Percentiles rank a stretch among this genome's conserved stretches.
Conservation (phyloP, 495 filamentous ascomycete species). For the Penicillium fimorum region DNA sequence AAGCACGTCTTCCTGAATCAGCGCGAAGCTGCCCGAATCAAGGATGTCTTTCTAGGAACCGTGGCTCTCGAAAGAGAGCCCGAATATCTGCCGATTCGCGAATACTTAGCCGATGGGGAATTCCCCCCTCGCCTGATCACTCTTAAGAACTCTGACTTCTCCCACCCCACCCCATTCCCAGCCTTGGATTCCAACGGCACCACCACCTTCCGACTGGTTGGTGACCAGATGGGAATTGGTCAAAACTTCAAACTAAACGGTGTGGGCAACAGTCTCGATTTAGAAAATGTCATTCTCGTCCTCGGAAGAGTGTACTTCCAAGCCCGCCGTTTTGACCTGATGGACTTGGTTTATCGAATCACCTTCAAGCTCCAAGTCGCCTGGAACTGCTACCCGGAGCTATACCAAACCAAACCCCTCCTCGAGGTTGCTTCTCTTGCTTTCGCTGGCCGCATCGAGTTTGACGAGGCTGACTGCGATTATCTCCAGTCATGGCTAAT, state of each 20-base stretch:
- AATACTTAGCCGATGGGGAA: background rate
- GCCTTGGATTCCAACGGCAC: background rate
- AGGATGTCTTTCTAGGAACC: background rate
- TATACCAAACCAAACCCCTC: conserved; percentile 11
- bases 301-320: conserved; percentile 17
- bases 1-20: background rate
- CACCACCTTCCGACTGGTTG: background rate
- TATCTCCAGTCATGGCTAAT: conserved; percentile 21
- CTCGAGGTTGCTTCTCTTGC: conserved; percentile 6
- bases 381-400: conserved; percentile 26
- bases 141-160: background rate
- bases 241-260: conserved; percentile 6
- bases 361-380: conserved; percentile 21
- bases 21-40: background rate
- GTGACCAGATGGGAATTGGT: conserved; percentile 1
- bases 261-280: background rate
- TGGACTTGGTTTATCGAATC: conserved; percentile 10
- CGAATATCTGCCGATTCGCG: conserved; percentile 3
- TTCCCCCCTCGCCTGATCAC: conserved; percentile 11
- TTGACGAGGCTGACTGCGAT: conserved; percentile 2
- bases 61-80: background rate
- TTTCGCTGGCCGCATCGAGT: background rate
- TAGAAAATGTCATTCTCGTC: conserved; percentile 1
- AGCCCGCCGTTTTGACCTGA: conserved; percentile 4
- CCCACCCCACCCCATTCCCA: background rate